Evolutionary conservation across 768 basidiomycete genomes (phyloP).

Genomic region (Suillus sp.): DNA sequence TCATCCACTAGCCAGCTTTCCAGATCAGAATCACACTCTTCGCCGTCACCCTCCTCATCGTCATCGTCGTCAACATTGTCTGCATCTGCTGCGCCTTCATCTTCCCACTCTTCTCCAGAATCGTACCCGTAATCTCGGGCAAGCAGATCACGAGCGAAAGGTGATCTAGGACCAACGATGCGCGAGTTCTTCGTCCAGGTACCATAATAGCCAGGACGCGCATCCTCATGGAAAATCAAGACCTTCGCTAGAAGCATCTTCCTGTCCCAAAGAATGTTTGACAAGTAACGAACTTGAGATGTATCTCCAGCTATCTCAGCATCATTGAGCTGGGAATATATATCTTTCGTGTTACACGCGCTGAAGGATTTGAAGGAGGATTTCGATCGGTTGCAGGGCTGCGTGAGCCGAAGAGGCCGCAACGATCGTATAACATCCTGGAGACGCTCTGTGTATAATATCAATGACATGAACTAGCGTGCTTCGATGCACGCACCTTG

Average conservation of each 20-base stretch:
- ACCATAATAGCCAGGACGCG: slow-evolving; percentile 90
- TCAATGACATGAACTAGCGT: slow-evolving; percentile 30
- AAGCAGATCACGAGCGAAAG: slow-evolving; percentile 76
- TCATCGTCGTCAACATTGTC: slow-evolving; percentile 73
- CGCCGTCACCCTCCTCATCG: slow-evolving; percentile 67
- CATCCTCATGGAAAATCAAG: slow-evolving; percentile 81
- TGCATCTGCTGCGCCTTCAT: slow-evolving; percentile 73
- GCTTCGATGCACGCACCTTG: slow-evolving; percentile 15
- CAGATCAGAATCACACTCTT: slow-evolving; percentile 46
- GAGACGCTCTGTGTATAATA: slow-evolving; percentile 16
- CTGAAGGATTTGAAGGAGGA: slow-evolving; percentile 32
- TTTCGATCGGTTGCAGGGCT: slow-evolving; percentile 22
- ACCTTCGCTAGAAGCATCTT: slow-evolving; percentile 71
- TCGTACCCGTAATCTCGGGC: slow-evolving; percentile 90
- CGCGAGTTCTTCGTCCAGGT: slow-evolving; percentile 89
- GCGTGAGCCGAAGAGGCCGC: slow-evolving; percentile 32
- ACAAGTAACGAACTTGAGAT: slow-evolving; percentile 62
- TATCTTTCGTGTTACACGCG: slow-evolving; percentile 44
- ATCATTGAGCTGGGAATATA: slow-evolving; percentile 69
- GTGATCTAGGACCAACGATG: slow-evolving; percentile 78
- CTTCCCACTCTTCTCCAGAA: slow-evolving; percentile 96
- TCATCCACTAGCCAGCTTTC: slow-evolving; percentile 52
- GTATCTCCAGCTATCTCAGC: slow-evolving; percentile 78
- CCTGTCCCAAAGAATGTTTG: slow-evolving; percentile 63
- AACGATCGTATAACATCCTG: slow-evolving; percentile 27